Evolutionary conservation across 1,139 yeast genomes (phyloP).

Genomic region (Candida smagusa): DNA sequence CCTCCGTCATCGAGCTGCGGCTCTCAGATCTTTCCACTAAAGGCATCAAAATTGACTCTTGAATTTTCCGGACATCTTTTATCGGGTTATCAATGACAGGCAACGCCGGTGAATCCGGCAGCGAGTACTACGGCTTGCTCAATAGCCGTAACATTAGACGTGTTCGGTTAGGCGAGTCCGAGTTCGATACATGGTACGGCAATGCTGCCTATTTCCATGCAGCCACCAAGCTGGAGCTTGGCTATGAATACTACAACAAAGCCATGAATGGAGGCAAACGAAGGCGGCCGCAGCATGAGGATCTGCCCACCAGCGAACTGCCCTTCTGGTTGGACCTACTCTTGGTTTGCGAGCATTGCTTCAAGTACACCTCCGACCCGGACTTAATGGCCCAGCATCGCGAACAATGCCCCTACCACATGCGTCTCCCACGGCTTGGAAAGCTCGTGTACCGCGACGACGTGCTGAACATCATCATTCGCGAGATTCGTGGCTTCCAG

Average conservation of each 20-base stretch:
- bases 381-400: slow-evolving; percentile 41
- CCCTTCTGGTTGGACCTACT: slow-evolving; percentile 57
- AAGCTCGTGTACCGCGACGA: slow-evolving; percentile 64
- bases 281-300: slow-evolving; percentile 11
- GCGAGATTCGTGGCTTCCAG: slow-evolving; percentile 63
- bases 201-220: slow-evolving; percentile 67
- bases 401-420: slow-evolving; percentile 37
- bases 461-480: slow-evolving; percentile 44
- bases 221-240: slow-evolving; percentile 29
- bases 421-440: slow-evolving; percentile 51
- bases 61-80: neutral
- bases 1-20: too few relatives aligned
- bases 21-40: too few relatives aligned
- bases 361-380: slow-evolving; percentile 62
- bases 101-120: neutral
- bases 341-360: slow-evolving; percentile 77
- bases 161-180: slow-evolving; percentile 62
- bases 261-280: slow-evolving; percentile 8
- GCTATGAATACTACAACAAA: slow-evolving; percentile 22
- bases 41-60: too few relatives aligned
- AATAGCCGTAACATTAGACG: slow-evolving; percentile 58
- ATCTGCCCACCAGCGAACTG: neutral
- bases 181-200: slow-evolving; percentile 82
- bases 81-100: slow-evolving; percentile 1
- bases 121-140: slow-evolving; percentile 53